Conservation (phyloP, 306 rosid genomes). For the Lupinus albus region DNA sequence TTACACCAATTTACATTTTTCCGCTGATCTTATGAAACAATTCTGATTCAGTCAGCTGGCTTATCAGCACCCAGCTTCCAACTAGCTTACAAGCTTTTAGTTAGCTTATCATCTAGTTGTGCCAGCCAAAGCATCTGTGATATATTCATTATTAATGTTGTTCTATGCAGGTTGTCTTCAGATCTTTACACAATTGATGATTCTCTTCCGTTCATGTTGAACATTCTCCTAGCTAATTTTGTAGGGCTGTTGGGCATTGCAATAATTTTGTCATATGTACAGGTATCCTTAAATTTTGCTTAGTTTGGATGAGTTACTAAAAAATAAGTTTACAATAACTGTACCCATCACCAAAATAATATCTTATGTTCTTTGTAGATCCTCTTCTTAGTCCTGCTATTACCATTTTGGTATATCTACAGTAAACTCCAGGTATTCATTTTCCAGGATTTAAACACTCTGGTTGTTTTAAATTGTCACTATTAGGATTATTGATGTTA, state of each 20-base stretch:
- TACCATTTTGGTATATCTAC: slow-evolving; percentile 95
- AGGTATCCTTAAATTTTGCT: slow-evolving; percentile 56
- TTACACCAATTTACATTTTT: too few species aligned
- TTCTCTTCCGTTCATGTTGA: slow-evolving; percentile 93
- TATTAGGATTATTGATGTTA: slow-evolving; percentile 31
- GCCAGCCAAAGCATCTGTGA: neutral
- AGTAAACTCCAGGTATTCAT: slow-evolving; percentile 83
- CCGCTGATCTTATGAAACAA: too few species aligned
- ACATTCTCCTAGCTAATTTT: slow-evolving; percentile 93
- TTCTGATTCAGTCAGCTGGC: too few species aligned
- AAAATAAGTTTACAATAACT: slow-evolving; percentile 23
- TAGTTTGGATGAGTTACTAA: slow-evolving; percentile 8
- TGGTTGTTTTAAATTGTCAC: slow-evolving; percentile 17
- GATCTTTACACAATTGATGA: slow-evolving; percentile 96
- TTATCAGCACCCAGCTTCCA: too few species aligned
- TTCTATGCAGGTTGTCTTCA: slow-evolving; percentile 80
- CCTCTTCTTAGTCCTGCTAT: slow-evolving; percentile 75
- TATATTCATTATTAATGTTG: slow-evolving; percentile 27
- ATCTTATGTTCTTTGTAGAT: slow-evolving; percentile 56
- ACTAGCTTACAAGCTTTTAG: too few species aligned
- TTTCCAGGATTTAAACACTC: slow-evolving; percentile 19
- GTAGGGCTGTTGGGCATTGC: slow-evolving; percentile 91
- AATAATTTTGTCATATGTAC: slow-evolving; percentile 76
- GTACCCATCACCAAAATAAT: slow-evolving; percentile 24
- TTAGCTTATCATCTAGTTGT: too few species aligned